These are phyloP conservation scores for Macrophomina tecta DNA, from an alignment of 2,329 filamentous ascomycete genomes.

Conservation along the genomic window DNA sequence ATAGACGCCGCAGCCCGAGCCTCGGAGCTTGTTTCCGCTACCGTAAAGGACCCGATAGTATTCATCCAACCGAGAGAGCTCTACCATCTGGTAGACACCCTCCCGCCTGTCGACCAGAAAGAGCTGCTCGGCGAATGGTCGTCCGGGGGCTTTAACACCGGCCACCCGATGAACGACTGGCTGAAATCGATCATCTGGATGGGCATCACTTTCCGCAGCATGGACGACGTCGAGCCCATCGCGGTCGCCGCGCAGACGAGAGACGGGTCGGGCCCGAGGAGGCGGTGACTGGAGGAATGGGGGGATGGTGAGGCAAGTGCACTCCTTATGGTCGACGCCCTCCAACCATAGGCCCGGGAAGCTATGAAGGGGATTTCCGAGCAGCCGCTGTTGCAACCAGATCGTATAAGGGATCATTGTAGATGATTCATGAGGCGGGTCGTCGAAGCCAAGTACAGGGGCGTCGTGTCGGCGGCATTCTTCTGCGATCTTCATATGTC, in stretches of 20 bases:
- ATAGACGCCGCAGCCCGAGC: too few species aligned
- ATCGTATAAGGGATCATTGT: too few species aligned
- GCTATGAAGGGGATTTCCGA: background rate
- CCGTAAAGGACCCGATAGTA: background rate
- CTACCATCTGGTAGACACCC: background rate
- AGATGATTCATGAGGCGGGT: background rate
- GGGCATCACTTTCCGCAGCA: constrained; percentile 39
- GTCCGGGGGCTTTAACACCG: constrained; percentile 37
- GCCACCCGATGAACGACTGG: constrained; percentile 34
- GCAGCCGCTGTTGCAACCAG: background rate
- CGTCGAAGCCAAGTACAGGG: constrained; percentile 35
- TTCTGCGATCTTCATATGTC: constrained; percentile 34
- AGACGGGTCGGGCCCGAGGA: background rate
- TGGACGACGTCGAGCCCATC: constrained; percentile 40
- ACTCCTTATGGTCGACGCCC: background rate
- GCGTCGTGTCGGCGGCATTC: constrained; percentile 38
- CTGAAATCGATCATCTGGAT: constrained; percentile 39
- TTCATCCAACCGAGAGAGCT: constrained; percentile 20
- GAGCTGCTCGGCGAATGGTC: constrained; percentile 40
- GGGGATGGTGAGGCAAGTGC: constrained; percentile 2
- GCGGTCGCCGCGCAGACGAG: constrained; percentile 28
- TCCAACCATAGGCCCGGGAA: background rate
- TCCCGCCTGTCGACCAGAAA: background rate
- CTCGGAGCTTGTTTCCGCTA: background rate
- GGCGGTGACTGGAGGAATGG: background rate